Evolutionary conservation across 2,329 filamentous ascomycete genomes (phyloP), one percentile per base, ranked within the genome.

Genomic region (Colletotrichum trifolii): DNA sequence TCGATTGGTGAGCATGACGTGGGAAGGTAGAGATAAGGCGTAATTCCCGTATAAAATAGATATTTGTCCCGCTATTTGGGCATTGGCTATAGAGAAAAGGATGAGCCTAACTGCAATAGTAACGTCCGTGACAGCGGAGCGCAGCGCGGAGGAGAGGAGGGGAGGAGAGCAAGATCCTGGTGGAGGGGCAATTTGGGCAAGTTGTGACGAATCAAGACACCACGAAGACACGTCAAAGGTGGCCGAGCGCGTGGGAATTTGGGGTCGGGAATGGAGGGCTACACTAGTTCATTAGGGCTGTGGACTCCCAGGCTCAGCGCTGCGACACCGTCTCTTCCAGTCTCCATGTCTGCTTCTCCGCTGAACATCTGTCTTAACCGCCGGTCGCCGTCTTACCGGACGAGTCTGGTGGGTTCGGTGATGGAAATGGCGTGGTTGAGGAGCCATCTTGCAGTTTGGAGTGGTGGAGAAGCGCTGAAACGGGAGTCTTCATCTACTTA

Each of bases 31-130:
- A 62, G 62, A 65, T 65, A 65, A 65, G 58, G 62, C 50, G 52
- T 6, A 62, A 65, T 65, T 62, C 62, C 43, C 62, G 11, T 62
- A 58, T 65, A 65, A 62, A 65, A 62, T 60, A 55, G 52, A n/a
- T 60, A 60, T 62, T 46, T 53, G 62, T 65, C 62, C 58, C 58
- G 58, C 58, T 49, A 47, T 62, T 47, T 34, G 46, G 55, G 17
- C 8, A 54, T 34, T 54, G 53, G 33, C n/a, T 25, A 25, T 1
- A 25, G 25, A 25, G 25, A 25, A 25, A 25, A 25, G 25, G 25
- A 25, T 25, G 25, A 1, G n/a, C 12, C 13, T 10, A 17, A n/a
- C 13, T 10, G 43, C 15, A 10, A 17, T 25, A 38, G 54, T 25
- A 35, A 12, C 25, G 8, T 49, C 12, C 8, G 8, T 38, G 36